Base-by-base conservation (phyloP, 2,329 filamentous ascomycete species). In the Paracoccidioides lutzii region DNA sequence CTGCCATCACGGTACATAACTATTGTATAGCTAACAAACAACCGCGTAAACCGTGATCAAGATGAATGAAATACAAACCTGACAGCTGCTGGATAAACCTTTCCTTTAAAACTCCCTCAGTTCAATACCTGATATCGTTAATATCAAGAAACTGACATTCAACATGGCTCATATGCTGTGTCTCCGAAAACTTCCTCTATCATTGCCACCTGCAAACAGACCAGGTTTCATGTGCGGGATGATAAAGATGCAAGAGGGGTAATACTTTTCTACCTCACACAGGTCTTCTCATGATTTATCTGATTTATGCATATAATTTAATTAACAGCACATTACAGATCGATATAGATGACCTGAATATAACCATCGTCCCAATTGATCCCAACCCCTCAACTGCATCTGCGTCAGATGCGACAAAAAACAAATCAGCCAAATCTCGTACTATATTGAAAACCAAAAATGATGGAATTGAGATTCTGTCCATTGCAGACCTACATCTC, bases 281-380 rank as follows among this genome's bases (percentile, higher is more conserved):
- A 22, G 22, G 22, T 22, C 22, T 22, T 22, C 22, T 22, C 22
- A 22, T 22, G 22, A 22, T 22, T 22, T 22, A 22, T 22, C 22
- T 22, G 22, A 22, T 22, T 22, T 22, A 22, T 22, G 22, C 35
- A 51, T 10, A 38, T 6, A 9, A 1, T 41, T 55, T 32, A 55
- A 30, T 10, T 49, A 14, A 38, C 32, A 48, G 15, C 28, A 44
- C 35, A 6, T 53, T 2, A 22, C 22, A 85, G 82, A 75, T 87
- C 53, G 82, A 87, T 58, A 78, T 90, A 44, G 84, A 88, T 59
- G 85, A 85, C 49, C 75, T 91, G n/a, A 81, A 76, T 56, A 85
- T 90, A 58, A 79, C 80, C 1, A 79, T 90, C 48, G 75, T 75
- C 0, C 76, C 79, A 0, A 67, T 63, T 1, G 42, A 8, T 4